Percentiles rank a stretch among this genome's conserved stretches.
These are phyloP conservation scores for Mucor lusitanicus DNA, from an alignment of 371 early-diverging fungal genomes.

Conservation along the genomic window DNA sequence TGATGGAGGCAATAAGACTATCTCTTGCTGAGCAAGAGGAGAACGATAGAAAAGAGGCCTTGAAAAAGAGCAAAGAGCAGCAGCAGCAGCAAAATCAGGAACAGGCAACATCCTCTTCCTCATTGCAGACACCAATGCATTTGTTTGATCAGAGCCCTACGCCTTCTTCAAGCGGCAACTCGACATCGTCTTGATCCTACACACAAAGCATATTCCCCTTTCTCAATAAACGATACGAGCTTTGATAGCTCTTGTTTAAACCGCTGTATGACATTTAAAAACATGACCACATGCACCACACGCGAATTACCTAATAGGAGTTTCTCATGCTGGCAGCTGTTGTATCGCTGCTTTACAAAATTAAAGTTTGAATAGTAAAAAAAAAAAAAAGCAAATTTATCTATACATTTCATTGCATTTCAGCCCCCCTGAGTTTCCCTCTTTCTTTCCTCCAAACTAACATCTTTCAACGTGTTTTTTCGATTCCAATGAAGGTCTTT, in stretches of 20 bases:
- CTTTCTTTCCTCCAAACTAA: background rate
- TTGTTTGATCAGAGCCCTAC: background rate
- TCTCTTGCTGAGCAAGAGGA: conserved; percentile 71
- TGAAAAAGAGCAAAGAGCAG: conserved; percentile 3
- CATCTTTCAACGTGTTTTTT: background rate
- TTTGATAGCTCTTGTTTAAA: background rate
- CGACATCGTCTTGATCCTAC: background rate
- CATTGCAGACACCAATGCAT: background rate
- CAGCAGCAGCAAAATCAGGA: background rate
- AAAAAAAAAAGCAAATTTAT: background rate
- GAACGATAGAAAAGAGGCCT: conserved; percentile 22
- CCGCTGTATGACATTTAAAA: background rate
- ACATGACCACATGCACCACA: background rate
- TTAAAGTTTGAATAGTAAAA: background rate
- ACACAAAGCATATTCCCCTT: background rate
- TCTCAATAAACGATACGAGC: background rate
- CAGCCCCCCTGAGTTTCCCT: background rate
- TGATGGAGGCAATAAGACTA: conserved; percentile 87
- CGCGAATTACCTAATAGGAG: background rate
- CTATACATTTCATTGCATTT: background rate
- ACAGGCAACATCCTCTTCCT: background rate
- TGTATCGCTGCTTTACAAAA: background rate
- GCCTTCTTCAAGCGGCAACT: background rate
- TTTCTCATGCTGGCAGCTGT: background rate
- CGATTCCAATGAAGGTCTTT: conserved; percentile 4